phyloP scores from a whole-genome alignment of 768 basidiomycete genomes.

The Lactarius akahatsu region DNA sequence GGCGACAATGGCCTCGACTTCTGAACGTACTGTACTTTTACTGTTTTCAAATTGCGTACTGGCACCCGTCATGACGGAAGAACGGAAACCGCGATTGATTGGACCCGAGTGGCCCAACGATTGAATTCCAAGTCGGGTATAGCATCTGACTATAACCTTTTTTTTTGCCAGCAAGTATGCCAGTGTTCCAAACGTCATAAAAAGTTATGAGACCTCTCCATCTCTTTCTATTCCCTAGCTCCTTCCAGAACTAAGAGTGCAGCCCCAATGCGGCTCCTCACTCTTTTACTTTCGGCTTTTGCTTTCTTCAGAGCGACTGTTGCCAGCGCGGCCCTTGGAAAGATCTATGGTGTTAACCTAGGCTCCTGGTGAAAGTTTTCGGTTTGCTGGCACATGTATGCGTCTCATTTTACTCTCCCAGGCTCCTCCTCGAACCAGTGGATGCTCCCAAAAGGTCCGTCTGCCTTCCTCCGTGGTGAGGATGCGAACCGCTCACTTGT shows the following conservation, averaged over 20 bases:
- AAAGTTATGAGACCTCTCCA: not conserved
- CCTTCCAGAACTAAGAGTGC: not conserved
- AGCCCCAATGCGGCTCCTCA: slow-evolving; percentile 11
- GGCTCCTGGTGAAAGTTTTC: slow-evolving; percentile 52
- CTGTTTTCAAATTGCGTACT: too few species aligned
- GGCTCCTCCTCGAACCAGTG: slow-evolving; percentile 78
- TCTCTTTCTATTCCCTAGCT: not conserved
- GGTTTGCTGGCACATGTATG: slow-evolving; percentile 3
- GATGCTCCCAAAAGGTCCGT: slow-evolving; percentile 70
- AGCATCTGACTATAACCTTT: too few species aligned
- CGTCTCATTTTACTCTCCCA: slow-evolving; percentile 32
- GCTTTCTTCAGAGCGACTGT: not conserved
- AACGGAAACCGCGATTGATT: too few species aligned
- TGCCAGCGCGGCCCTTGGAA: slow-evolving; percentile 34
- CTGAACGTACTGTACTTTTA: not conserved
- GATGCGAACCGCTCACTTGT: not conserved
- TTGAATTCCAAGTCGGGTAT: too few species aligned
- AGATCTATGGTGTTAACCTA: slow-evolving; percentile 72
- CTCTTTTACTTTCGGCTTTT: slow-evolving; percentile 6
- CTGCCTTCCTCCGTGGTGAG: not conserved
- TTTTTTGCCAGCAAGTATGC: too few species aligned
- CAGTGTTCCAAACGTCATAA: too few species aligned
- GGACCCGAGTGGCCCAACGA: too few species aligned
- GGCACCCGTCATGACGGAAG: too few species aligned
- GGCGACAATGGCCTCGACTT: not conserved